Evolutionary conservation across 345 rosid species (phyloP).

Genomic region (Pistacia vera): DNA sequence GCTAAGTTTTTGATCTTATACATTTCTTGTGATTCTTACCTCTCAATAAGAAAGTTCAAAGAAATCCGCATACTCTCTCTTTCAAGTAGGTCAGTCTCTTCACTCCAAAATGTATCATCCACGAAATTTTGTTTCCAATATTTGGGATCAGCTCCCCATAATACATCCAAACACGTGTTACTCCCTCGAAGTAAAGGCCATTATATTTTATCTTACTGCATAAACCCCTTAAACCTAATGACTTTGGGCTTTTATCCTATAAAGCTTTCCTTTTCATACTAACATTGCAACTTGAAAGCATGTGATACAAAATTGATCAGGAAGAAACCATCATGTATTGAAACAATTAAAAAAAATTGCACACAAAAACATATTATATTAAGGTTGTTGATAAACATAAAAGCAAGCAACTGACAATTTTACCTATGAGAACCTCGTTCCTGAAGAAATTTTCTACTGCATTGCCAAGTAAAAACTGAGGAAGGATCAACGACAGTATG

Average conservation of each 20-base stretch:
- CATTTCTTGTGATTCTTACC: neutral
- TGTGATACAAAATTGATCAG: neutral
- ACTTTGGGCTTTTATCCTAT: neutral
- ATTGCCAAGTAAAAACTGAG: constrained; percentile 66
- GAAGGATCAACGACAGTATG: constrained; percentile 65
- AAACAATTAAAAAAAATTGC: neutral
- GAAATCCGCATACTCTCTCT: neutral
- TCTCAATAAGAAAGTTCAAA: neutral
- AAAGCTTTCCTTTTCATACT: neutral
- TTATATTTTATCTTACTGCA: neutral
- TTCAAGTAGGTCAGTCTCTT: neutral
- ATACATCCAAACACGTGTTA: neutral
- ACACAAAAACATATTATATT: neutral
- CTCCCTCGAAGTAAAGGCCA: neutral
- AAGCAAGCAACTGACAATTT: neutral
- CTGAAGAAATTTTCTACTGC: constrained; percentile 51
- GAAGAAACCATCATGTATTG: neutral
- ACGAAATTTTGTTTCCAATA: neutral
- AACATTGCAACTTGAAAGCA: neutral
- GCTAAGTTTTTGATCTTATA: neutral
- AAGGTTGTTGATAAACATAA: neutral
- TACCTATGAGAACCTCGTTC: constrained; percentile 59
- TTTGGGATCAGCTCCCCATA: neutral
- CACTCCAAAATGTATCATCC: neutral
- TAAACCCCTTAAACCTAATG: neutral